A percentile compares a stretch with the other conserved stretches of the same genome.
phyloP scores from a whole-genome alignment of 2,329 filamentous ascomycete genomes.

The Fusarium lateritium region DNA sequence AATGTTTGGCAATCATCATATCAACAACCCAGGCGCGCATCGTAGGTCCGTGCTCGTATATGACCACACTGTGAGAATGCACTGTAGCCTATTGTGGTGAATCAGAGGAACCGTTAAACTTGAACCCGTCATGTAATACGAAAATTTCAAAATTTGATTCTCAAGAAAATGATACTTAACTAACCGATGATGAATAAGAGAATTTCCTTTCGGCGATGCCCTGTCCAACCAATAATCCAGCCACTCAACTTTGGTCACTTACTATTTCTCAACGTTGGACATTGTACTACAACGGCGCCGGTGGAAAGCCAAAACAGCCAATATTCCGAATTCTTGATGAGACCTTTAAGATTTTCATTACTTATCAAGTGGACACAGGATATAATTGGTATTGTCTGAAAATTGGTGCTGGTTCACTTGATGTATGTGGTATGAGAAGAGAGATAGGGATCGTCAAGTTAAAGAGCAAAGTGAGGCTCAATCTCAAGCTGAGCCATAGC shows the following conservation, averaged over 20 bases:
- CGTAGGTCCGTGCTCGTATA: background rate
- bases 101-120: constrained; percentile 19
- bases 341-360: constrained; percentile 19
- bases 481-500: background rate
- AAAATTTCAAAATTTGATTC: background rate
- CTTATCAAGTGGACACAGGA: constrained; percentile 3
- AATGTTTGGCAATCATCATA: constrained; percentile 29
- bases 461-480: constrained; percentile 2
- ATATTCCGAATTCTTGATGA: constrained; percentile 31
- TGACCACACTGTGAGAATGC: background rate
- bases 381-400: constrained; percentile 7
- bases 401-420: constrained; percentile 1
- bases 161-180: background rate
- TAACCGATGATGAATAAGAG: background rate
- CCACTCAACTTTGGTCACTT: constrained; percentile 24
- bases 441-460: constrained; percentile 1
- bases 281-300: constrained; percentile 37
- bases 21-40: constrained; percentile 28
- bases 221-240: constrained; percentile 23
- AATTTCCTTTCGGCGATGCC: constrained; percentile 7
- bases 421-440: background rate
- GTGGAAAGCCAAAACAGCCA: constrained; percentile 32
- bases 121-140: constrained; percentile 21
- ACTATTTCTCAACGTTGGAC: constrained; percentile 30
- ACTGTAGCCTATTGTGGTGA: constrained; percentile 27